Percentiles rank a stretch among this genome's conserved stretches.
Conservation (phyloP, 2,329 filamentous ascomycete genomes). For the Phialemoniopsis sp. region DNA sequence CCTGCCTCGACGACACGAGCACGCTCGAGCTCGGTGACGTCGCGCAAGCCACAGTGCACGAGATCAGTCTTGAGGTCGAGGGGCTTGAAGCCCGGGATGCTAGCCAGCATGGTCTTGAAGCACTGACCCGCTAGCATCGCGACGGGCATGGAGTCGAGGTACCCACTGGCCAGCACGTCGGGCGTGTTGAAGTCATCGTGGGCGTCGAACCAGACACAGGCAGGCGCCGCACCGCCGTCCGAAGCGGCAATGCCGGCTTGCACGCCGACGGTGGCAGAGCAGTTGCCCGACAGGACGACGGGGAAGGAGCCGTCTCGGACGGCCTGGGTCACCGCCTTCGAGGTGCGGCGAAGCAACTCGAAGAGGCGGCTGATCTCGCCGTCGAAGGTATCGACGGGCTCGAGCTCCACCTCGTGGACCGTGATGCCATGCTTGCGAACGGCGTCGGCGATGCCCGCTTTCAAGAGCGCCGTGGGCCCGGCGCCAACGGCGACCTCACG, state of each 20-base stretch:
- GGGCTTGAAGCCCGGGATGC: constrained; percentile 15
- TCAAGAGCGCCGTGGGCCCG: constrained; percentile 26
- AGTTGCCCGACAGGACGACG: constrained; percentile 32
- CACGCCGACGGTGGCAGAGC: constrained; percentile 26
- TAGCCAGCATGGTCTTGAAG: constrained; percentile 13
- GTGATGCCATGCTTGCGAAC: constrained; percentile 17
- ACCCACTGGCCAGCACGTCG: constrained; percentile 25
- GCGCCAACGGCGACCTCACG: constrained; percentile 28
- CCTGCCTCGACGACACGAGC: constrained; percentile 21
- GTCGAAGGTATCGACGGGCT: constrained; percentile 25
- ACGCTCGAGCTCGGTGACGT: constrained; percentile 21
- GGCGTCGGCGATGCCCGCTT: constrained; percentile 17
- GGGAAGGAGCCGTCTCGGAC: constrained; percentile 23
- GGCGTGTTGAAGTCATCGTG: constrained; percentile 35
- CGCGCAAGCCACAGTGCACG: constrained; percentile 19
- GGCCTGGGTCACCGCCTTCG: constrained; percentile 21
- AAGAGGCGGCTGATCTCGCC: constrained; percentile 33
- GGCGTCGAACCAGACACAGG: constrained; percentile 36
- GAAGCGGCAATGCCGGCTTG: constrained; percentile 23
- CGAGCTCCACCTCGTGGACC: constrained; percentile 17
- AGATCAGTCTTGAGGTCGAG: constrained; percentile 9
- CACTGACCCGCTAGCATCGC: constrained; percentile 27
- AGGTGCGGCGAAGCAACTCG: constrained; percentile 30
- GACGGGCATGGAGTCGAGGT: constrained; percentile 28
- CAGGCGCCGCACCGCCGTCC: constrained; percentile 12